phyloP scores from a whole-genome alignment of 2,329 filamentous ascomycete species.

The Hansfordia pulvinata region DNA sequence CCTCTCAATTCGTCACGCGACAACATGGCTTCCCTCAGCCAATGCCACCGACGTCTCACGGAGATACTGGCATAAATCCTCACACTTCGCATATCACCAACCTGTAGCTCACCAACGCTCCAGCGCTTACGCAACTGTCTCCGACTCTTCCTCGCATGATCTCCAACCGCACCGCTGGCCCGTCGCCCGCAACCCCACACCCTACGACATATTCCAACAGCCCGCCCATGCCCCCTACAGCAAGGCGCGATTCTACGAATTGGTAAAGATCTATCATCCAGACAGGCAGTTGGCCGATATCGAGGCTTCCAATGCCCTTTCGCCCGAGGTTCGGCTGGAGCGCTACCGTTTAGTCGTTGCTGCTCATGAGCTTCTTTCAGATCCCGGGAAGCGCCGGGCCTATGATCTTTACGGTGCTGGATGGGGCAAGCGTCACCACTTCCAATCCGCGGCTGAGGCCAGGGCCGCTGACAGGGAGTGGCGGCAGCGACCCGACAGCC shows the following conservation, averaged over 20 bases:
- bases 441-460: constrained; percentile 20
- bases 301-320: constrained; percentile 42
- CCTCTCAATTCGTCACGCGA: too few species aligned
- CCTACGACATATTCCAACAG: constrained; percentile 73
- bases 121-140: constrained; percentile 13
- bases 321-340: constrained; percentile 71
- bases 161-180: constrained; percentile 28
- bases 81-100: too few species aligned
- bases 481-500: constrained; percentile 31
- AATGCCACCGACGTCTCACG: too few species aligned
- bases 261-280: constrained; percentile 94
- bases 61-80: too few species aligned
- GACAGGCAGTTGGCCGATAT: constrained; percentile 43
- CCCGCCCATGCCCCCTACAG: constrained; percentile 54
- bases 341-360: constrained; percentile 81
- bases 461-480: constrained; percentile 28
- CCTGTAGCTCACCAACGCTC: background rate
- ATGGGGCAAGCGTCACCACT: constrained; percentile 52
- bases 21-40: too few species aligned
- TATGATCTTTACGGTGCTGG: constrained; percentile 77
- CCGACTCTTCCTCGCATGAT: constrained; percentile 6
- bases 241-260: constrained; percentile 74
- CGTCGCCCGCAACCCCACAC: constrained; percentile 45
- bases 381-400: constrained; percentile 61
- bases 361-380: constrained; percentile 77